Conservation (phyloP, 768 basidiomycete species). For the Heimioporus sp. region DNA sequence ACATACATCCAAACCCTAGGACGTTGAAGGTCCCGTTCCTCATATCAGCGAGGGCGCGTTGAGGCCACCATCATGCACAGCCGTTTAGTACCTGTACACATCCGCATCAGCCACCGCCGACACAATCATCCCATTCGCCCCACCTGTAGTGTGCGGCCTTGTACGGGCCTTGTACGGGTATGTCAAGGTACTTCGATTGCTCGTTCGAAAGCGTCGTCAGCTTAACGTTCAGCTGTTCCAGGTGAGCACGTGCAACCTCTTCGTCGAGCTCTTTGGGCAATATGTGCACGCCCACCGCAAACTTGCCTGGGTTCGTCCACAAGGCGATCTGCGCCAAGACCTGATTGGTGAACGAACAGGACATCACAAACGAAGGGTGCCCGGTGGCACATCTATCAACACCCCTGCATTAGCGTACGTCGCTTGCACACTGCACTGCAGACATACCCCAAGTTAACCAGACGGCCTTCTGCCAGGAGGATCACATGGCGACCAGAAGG, state of each 20-base stretch:
- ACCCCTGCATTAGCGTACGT: constrained; percentile 2
- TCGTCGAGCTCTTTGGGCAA: constrained; percentile 98
- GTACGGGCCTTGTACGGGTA: constrained; percentile 80
- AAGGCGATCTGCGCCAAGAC: constrained; percentile 97
- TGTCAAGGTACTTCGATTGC: constrained; percentile 90
- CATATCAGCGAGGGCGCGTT: constrained; percentile 69
- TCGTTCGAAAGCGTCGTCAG: constrained; percentile 69
- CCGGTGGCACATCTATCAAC: constrained; percentile 84
- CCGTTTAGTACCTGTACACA: constrained; percentile 28
- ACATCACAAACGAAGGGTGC: constrained; percentile 99
- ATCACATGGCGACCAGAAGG: constrained; percentile 89
- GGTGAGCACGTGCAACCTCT: constrained; percentile 97
- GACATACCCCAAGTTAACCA: constrained; percentile 92
- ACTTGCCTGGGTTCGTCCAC: constrained; percentile 90
- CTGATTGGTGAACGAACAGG: constrained; percentile 99
- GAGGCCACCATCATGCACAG: constrained; percentile 54
- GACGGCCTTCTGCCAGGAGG: constrained; percentile 96
- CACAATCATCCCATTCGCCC: not conserved
- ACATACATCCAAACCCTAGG: constrained; percentile 45
- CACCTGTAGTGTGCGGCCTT: constrained; percentile 72
- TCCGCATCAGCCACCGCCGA: not conserved
- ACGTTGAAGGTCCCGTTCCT: constrained; percentile 69
- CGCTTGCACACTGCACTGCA: not conserved
- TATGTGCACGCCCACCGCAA: constrained; percentile 97
- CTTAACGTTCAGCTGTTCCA: constrained; percentile 90